Base-by-base conservation (phyloP, 176 grass and related monocot genomes). In the Rhipidocladum racemiflorum region DNA sequence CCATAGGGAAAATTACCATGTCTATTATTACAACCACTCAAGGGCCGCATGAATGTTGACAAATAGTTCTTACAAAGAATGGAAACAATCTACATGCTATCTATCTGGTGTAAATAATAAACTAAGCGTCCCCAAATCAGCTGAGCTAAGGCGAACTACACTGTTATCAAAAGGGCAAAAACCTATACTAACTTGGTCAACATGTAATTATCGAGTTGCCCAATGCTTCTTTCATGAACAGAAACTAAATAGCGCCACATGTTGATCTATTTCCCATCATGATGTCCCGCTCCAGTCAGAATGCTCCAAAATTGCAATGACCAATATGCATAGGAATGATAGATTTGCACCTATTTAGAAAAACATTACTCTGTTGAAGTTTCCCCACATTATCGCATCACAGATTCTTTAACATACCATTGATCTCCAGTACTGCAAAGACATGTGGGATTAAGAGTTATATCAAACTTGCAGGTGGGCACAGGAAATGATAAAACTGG, bases 321-420 rank as follows among this genome's bases (percentile, higher is more conserved):
- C 87, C 76, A 60, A 63, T 23, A 61, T 18, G 55, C 32, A 21
- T 16, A 51, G 15, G 29, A 81, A 27, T 9, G 35, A 48, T 11
- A 67, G 40, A 78, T 60, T 39, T 49, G 16, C 38, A 20, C 2
- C 54, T 62, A 27, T 78, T 65, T 21, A n/a, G 51, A 49, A 18
- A 59, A 60, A 42, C 1, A 60, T 64, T 45, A 24, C 27, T 46
- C 12, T 56, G 34, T 27, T 65, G 28, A 35, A 72, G 7, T 38
- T 59, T 39, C 23, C 21, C 56, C 42, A 59, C 13, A 56, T 82
- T 83, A 95, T 88, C 91, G 79, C 96, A 99, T 93, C 68, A 94
- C 83, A 0, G 92, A 91, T 83, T 93, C 91, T 73, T 99, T 99
- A 40, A 93, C 91, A 17, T 90, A 91, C 56, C 85, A 88, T 81